phyloP scores from a whole-genome alignment of 2,329 filamentous ascomycete species.

The Aspergillus fumigatus region DNA sequence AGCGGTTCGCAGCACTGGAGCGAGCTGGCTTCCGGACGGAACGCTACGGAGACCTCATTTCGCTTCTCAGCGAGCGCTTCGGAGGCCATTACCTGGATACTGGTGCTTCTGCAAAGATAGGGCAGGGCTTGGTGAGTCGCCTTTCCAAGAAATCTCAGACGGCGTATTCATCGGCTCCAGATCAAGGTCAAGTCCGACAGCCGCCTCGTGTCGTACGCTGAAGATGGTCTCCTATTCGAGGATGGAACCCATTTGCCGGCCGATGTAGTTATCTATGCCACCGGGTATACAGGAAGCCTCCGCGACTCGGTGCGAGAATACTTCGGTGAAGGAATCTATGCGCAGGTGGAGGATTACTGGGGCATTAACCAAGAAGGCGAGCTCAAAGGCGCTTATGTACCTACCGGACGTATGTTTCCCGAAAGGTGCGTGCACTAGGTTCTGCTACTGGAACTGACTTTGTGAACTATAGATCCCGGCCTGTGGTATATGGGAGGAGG shows the following conservation, averaged over 20 bases:
- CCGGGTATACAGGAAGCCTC: slow-evolving; percentile 42
- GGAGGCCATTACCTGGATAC: slow-evolving; percentile 49
- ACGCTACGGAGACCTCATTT: slow-evolving; percentile 32
- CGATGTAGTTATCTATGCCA: slow-evolving; percentile 46
- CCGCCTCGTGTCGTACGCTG: slow-evolving; percentile 24
- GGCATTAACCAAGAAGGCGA: slow-evolving; percentile 46
- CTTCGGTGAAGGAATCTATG: slow-evolving; percentile 39
- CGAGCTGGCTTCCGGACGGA: slow-evolving; percentile 42
- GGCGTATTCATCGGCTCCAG: slow-evolving; percentile 13
- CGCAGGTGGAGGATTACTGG: slow-evolving; percentile 43
- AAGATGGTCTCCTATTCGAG: slow-evolving; percentile 39
- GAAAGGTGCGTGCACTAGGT: background rate
- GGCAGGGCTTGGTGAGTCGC: background rate
- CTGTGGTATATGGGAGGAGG: slow-evolving; percentile 46
- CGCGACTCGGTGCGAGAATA: slow-evolving; percentile 34
- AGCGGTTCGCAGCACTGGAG: slow-evolving; percentile 40
- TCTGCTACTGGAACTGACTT: background rate
- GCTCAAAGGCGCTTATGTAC: slow-evolving; percentile 40
- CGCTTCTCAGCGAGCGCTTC: slow-evolving; percentile 38
- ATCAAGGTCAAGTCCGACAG: slow-evolving; percentile 39
- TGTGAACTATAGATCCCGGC: slow-evolving; percentile 17
- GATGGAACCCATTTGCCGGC: slow-evolving; percentile 42
- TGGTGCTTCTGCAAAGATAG: slow-evolving; percentile 39
- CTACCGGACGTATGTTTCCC: slow-evolving; percentile 31
- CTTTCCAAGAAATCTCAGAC: too few species aligned